Conservation (phyloP, 2,329 filamentous ascomycete species). For the Fusarium musae region DNA sequence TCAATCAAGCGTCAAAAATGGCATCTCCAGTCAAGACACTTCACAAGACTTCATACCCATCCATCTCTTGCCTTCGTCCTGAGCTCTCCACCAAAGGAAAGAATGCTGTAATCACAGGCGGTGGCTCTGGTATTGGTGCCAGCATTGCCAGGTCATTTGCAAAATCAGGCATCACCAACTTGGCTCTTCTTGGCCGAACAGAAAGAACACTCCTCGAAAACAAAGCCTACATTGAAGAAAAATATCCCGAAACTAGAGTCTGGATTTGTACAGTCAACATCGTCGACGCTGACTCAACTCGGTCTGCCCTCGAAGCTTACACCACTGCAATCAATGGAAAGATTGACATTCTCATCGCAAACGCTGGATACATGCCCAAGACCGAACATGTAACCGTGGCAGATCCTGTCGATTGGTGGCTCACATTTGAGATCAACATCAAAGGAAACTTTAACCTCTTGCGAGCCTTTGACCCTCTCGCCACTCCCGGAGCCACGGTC, state of each 20-base stretch:
- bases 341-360: slow-evolving; percentile 52
- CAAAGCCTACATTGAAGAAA: slow-evolving; percentile 51
- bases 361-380: slow-evolving; percentile 44
- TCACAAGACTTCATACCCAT: slow-evolving; percentile 44
- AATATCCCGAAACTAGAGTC: slow-evolving; percentile 64
- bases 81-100: slow-evolving; percentile 52
- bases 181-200: slow-evolving; percentile 56
- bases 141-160: slow-evolving; percentile 69
- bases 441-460: slow-evolving; percentile 47
- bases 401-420: slow-evolving; percentile 42
- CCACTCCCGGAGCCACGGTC: slow-evolving; percentile 42
- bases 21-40: slow-evolving; percentile 11
- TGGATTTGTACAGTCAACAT: slow-evolving; percentile 49
- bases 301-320: slow-evolving; percentile 28
- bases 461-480: slow-evolving; percentile 42
- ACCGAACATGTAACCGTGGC: slow-evolving; percentile 19
- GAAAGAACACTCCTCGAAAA: slow-evolving; percentile 46
- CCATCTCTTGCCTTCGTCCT: slow-evolving; percentile 48
- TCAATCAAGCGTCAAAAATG: slow-evolving; percentile 1
- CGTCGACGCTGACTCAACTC: slow-evolving; percentile 38
- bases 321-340: slow-evolving; percentile 42
- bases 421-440: slow-evolving; percentile 45
- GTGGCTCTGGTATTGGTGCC: slow-evolving; percentile 70
- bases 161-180: slow-evolving; percentile 51
- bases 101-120: slow-evolving; percentile 73